A percentile compares a stretch with the other conserved stretches of the same genome.
Evolutionary conservation across 1,284 basidiomycete species (phyloP).

Genomic region (Rhodotorula sp.): DNA sequence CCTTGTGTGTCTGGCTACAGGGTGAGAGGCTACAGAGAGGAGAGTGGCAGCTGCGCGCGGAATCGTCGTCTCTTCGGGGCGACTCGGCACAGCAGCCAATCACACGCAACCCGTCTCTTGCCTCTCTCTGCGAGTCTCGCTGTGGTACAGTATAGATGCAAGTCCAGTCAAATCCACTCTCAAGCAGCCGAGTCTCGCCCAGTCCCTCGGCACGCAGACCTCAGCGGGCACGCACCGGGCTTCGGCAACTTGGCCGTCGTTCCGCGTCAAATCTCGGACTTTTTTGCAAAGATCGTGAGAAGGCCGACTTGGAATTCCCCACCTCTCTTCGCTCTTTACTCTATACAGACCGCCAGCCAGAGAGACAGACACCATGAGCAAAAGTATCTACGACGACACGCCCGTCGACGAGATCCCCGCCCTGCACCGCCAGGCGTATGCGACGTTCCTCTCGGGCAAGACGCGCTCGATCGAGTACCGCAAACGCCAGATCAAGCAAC

Average conservation of each 20-base stretch:
- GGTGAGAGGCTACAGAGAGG: not conserved
- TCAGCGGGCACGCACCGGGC: no score
- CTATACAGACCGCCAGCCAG: not conserved
- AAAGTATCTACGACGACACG: not conserved
- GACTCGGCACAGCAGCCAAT: not conserved
- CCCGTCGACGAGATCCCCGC: not conserved
- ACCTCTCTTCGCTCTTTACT: not conserved
- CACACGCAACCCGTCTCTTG: not conserved
- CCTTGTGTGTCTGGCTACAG: no score
- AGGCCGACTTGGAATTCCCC: not conserved
- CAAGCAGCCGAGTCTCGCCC: no score
- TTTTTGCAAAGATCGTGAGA: not conserved
- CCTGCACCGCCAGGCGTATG: not conserved
- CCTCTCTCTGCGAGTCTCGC: no score
- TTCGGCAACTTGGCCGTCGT: no score
- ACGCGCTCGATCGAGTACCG: conserved; percentile 48
- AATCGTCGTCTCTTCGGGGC: not conserved
- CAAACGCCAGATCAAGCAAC: conserved; percentile 51
- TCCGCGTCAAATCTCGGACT: no score
- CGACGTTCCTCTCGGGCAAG: conserved; percentile 48
- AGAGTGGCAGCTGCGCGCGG: no score
- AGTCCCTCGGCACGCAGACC: no score
- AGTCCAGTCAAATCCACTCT: no score
- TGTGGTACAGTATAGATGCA: no score
- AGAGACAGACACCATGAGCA: not conserved